Conservation (phyloP, 345 rosid species). For the Zanthoxylum bungeanum region DNA sequence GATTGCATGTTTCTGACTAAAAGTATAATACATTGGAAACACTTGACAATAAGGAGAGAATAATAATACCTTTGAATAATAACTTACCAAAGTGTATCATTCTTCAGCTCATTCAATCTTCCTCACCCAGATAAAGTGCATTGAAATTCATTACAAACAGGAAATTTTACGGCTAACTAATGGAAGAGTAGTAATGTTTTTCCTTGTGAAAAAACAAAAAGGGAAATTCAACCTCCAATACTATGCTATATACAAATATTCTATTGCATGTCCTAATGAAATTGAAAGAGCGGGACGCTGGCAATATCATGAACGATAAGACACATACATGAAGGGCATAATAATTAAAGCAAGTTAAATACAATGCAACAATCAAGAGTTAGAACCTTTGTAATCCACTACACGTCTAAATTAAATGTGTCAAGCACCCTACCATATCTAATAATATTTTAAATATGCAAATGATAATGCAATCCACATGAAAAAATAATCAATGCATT, state of each 20-base stretch:
- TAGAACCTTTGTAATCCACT: slow-evolving; percentile 5
- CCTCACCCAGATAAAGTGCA: neutral
- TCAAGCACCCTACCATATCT: slow-evolving; percentile 11
- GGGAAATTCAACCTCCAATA: neutral
- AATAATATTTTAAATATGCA: neutral
- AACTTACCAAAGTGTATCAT: neutral
- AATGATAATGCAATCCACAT: slow-evolving; percentile 18
- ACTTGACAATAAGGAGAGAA: neutral
- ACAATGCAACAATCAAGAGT: slow-evolving; percentile 6
- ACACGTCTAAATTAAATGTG: neutral
- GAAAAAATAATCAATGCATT: slow-evolving; percentile 15
- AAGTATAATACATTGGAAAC: neutral
- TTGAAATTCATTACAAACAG: neutral
- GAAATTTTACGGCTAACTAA: neutral
- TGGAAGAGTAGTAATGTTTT: too few relatives aligned
- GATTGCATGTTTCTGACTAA: neutral
- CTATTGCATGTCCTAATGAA: neutral
- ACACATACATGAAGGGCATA: neutral
- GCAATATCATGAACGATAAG: too few relatives aligned
- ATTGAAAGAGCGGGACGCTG: neutral
- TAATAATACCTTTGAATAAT: neutral
- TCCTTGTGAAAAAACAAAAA: neutral
- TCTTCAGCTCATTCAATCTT: neutral
- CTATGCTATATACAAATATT: neutral
- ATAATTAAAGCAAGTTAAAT: neutral